Conservation (phyloP, 495 filamentous ascomycete genomes). For the Clavariopsis aquatica region DNA sequence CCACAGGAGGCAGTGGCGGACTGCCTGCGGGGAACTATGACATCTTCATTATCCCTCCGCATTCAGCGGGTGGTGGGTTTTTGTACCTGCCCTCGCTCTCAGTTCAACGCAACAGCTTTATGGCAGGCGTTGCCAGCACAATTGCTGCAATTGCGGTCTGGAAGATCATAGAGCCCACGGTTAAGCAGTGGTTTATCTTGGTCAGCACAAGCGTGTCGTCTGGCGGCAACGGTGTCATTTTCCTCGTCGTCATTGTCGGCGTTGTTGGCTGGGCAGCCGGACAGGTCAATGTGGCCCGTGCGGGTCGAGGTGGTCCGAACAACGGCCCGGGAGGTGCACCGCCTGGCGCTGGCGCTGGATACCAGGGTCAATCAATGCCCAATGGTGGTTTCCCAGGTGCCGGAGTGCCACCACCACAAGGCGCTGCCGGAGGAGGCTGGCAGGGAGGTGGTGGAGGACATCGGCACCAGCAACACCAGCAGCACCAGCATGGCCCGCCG, state of each 20-base stretch:
- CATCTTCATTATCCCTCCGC: constrained; percentile 95
- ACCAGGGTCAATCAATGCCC: constrained; percentile 20
- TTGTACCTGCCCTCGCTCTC: constrained; percentile 88
- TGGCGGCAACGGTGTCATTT: constrained; percentile 60
- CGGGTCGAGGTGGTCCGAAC: constrained; percentile 17
- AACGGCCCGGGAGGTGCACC: constrained; percentile 18
- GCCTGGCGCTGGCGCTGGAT: constrained; percentile 20
- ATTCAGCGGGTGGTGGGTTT: constrained; percentile 86
- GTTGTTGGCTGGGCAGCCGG: constrained; percentile 75
- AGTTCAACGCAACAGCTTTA: constrained; percentile 85
- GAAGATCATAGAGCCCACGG: constrained; percentile 65
- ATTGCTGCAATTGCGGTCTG: constrained; percentile 66
- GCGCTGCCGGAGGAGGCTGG: constrained; percentile 23
- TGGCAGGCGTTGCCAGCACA: constrained; percentile 76
- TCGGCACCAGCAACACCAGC: constrained; percentile 28
- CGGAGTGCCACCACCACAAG: constrained; percentile 26
- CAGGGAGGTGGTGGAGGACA: constrained; percentile 11
- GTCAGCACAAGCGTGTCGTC: constrained; percentile 57
- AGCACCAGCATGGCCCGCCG: constrained; percentile 30
- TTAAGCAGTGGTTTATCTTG: constrained; percentile 67
- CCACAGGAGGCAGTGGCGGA: constrained; percentile 53
- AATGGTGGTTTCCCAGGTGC: constrained; percentile 34
- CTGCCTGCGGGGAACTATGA: constrained; percentile 86
- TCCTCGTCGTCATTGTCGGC: constrained; percentile 67
- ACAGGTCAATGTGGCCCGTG: constrained; percentile 43